Evolutionary conservation across 164 flowering plant genomes (phyloP), one percentile per base, ranked within the genome.

Genomic region (Taxillus chinensis): DNA sequence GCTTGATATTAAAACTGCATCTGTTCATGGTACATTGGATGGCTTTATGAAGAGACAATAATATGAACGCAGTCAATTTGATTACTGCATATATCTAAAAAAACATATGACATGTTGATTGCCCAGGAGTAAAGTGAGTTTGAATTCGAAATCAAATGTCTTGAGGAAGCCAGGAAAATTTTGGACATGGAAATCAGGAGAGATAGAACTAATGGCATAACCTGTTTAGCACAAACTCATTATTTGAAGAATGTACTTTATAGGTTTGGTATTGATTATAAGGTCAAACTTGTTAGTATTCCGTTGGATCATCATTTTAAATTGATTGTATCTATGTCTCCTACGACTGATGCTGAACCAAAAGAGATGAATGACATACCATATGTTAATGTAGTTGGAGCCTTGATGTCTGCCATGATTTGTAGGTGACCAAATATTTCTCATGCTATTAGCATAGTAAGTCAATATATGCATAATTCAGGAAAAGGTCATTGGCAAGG

Each of bases 1-100:
- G 56, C 62, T 70, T 12, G 73, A 65, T 54, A 65, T 64, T 14
- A 70, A 70, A 41, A 70, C 60, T 1, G 45, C 61, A 13, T 65
- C 60, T 39, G 16, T 3, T 14, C 56, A 53, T 17, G 56, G 56
- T 7, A 17, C 15, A 7, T 17, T 53, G 56, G 56, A 53, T 54
- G 53, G 41, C 8, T 67, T 53, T 27, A 59, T 66, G 61, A 27
- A 15, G 41, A 17, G 11, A 15, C 49, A 43, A n/a, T 39, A 43
- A 15, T 64, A 53, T 51, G 40, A 41, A 12, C 9, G 62, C 8
- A 64, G 67, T 57, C 51, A 57, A 5, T 64, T 43, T 64, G 67
- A 64, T 58, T 40, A 39, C 39, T 64, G 67, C 57, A 61, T 64
- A 9, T 56, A 64, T 42, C n/a, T 57, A 13, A 3, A 15, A 4